Base-by-base conservation (phyloP, 1,284 basidiomycete genomes). In the Crepidotus sp. region DNA sequence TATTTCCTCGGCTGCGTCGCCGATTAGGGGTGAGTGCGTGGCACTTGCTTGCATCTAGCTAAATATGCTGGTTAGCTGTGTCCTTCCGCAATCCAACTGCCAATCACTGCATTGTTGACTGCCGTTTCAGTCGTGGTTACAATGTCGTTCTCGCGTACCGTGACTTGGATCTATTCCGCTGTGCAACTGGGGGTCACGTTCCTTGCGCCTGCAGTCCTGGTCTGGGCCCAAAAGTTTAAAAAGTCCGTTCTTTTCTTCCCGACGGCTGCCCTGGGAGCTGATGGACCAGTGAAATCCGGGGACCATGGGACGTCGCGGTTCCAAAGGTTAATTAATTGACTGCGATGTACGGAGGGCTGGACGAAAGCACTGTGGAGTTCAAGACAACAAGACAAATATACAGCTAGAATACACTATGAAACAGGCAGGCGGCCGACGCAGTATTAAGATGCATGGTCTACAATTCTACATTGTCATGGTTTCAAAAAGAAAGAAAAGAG, bases 171-270 rank as follows among this genome's bases (percentile, higher is more conserved):
- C 33, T 77, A 76, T 56, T 60, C 62, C 6, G 59, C 65, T 32
- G 62, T 69, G 15, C 68, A 85, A 31, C 54, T 69, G 31, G 72
- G 76, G 43, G 70, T 83, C 21, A 81, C 78, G 6, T 79, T 90
- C 55, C 60, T 78, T 35, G 84, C 81, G 4, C 87, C 87, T 6
- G 77, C 65, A 22, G 65, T 83, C 33, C 66, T 89, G 24, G 72
- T 89, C 41, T 87, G 84, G 83, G 83, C 84, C 2, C 87, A 90
- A 65, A 74, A 73, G 58, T 85, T 77, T 65, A 90, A 90, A 67
- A 89, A 89, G 86, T 81, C 55, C 43, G 75, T 67, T 18, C 44
- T 25, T 24, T 31, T 40, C 25, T 40, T n/a, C 21, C 15, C 29
- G 32, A 22, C 19, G 34, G 24, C 35, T 27, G 19, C 33, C 34